phyloP scores from a whole-genome alignment of 768 basidiomycete genomes.

The Xerocomellus amylosporus region DNA sequence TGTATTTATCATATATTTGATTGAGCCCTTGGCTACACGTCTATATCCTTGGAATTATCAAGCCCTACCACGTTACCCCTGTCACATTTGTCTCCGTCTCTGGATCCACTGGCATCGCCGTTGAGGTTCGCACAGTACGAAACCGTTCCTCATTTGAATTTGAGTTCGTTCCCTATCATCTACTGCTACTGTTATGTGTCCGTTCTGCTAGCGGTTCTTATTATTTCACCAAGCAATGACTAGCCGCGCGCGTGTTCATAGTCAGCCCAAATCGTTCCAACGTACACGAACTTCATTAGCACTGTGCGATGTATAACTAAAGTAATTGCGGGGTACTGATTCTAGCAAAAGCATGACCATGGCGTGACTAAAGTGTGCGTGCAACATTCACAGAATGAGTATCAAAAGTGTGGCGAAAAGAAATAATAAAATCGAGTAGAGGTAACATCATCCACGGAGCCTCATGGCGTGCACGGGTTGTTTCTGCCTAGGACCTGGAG shows the following conservation, averaged over 20 bases:
- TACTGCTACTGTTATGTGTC: not conserved
- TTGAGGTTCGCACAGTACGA: not conserved
- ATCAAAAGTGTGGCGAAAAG: slow-evolving; percentile 1
- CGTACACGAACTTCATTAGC: slow-evolving; percentile 8
- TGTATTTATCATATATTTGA: slow-evolving; percentile 28
- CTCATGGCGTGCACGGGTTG: slow-evolving; percentile 17
- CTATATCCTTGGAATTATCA: slow-evolving; percentile 11
- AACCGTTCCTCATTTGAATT: not conserved
- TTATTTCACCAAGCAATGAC: not conserved
- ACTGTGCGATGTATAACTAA: slow-evolving; percentile 14
- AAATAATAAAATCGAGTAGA: slow-evolving; percentile 1
- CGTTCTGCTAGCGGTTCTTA: not conserved
- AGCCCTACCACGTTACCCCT: not conserved
- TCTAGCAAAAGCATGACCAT: not conserved
- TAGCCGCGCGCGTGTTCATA: not conserved
- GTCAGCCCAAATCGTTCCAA: not conserved
- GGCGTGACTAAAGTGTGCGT: not conserved
- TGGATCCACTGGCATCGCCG: not conserved
- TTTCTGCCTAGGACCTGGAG: slow-evolving; percentile 10
- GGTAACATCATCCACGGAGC: slow-evolving; percentile 22
- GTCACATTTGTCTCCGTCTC: slow-evolving; percentile 1
- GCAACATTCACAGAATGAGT: slow-evolving; percentile 2
- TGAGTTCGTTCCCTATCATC: not conserved
- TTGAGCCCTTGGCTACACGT: slow-evolving; percentile 9
- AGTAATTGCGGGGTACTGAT: slow-evolving; percentile 20